Conservation (phyloP, 2,329 filamentous ascomycete species). For the Phialophora verrucosa region DNA sequence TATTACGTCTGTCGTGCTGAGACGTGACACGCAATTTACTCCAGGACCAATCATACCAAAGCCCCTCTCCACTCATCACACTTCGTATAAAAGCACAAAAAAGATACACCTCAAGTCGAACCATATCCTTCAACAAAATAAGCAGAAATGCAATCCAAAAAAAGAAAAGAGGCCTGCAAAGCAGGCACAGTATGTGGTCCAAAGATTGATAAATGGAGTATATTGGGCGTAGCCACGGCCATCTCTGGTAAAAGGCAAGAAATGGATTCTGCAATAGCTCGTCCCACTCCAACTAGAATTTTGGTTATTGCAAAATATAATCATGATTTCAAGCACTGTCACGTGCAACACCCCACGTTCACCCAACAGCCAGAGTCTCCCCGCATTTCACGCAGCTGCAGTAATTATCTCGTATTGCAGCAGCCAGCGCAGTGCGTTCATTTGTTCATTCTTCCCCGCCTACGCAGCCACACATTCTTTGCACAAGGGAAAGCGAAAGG, state of each 20-base stretch:
- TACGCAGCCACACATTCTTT: neutral
- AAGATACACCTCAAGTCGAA: neutral
- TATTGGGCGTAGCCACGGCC: slow-evolving; percentile 69
- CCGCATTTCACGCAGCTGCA: neutral
- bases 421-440: neutral
- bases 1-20: too few species aligned
- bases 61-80: too few species aligned
- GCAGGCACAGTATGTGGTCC: slow-evolving; percentile 46
- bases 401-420: neutral
- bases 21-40: too few species aligned
- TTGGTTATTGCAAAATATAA: slow-evolving; percentile 36
- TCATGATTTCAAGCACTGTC: neutral
- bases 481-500: neutral
- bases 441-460: neutral
- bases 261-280: slow-evolving; percentile 73
- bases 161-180: slow-evolving; percentile 21
- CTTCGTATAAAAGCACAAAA: neutral
- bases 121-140: neutral
- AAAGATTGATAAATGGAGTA: slow-evolving; percentile 66
- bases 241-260: slow-evolving; percentile 83
- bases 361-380: neutral
- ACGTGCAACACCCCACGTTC: slow-evolving; percentile 18
- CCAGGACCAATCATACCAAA: too few species aligned
- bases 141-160: neutral
- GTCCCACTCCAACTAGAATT: slow-evolving; percentile 64